Evolutionary conservation across 169 alveolate genomes (phyloP).

Genomic region (Plasmodium coatneyi): DNA sequence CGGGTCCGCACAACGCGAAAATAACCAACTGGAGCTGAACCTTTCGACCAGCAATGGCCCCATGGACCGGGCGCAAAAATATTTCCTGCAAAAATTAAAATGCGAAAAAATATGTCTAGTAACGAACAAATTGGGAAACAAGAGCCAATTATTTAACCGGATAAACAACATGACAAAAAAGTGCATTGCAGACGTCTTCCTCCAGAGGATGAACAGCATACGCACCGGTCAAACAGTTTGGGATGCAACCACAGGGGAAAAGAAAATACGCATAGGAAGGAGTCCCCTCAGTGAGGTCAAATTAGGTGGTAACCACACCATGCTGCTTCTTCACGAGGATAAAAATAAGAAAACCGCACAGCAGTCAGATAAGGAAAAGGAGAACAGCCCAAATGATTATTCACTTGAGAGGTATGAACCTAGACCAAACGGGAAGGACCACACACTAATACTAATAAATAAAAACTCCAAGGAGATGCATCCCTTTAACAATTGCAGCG

Average conservation of each 20-base stretch:
- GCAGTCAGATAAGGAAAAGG: background rate
- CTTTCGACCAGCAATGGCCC: background rate
- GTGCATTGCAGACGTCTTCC: background rate
- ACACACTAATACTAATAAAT: background rate
- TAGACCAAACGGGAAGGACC: background rate
- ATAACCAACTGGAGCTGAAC: background rate
- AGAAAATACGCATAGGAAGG: background rate
- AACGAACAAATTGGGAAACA: background rate
- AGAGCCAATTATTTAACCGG: background rate
- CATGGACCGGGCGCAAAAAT: background rate
- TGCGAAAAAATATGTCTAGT: conserved; percentile 1
- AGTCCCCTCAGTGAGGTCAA: background rate
- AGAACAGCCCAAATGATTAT: background rate
- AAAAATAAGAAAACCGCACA: background rate
- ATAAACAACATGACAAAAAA: conserved; percentile 5
- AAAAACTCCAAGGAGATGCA: background rate
- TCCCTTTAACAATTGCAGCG: background rate
- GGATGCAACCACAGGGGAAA: background rate
- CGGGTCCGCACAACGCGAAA: background rate
- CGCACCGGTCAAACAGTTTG: background rate
- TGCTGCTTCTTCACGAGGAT: background rate
- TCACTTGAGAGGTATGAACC: background rate
- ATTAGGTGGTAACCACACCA: background rate
- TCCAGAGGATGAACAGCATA: background rate
- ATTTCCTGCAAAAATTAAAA: background rate